Conservation (phyloP, 169 alveolate genomes). For the Eimeria maxima region DNA sequence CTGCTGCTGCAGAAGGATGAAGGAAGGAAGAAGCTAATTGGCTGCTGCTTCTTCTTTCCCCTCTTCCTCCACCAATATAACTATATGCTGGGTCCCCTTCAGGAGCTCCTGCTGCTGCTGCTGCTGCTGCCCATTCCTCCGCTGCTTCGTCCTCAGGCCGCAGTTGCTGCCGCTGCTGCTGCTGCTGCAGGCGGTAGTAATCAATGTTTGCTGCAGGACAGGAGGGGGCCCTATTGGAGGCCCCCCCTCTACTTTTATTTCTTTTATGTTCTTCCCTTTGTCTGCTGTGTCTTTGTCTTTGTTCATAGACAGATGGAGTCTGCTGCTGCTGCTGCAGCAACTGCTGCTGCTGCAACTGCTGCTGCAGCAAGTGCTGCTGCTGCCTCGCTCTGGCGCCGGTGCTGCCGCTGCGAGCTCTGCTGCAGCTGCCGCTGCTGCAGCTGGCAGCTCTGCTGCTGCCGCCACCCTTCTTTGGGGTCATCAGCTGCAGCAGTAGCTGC, state of each 20-base stretch:
- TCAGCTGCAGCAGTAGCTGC: slow-evolving; percentile 20
- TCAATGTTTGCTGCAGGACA: not conserved
- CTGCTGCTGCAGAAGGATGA: too few relatives aligned
- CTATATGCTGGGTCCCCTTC: not conserved
- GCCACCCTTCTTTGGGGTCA: not conserved
- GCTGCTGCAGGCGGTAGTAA: not conserved
- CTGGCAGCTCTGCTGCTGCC: slow-evolving; percentile 36
- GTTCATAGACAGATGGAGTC: not conserved
- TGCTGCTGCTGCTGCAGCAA: slow-evolving; percentile 12
- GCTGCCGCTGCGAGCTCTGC: slow-evolving; percentile 25
- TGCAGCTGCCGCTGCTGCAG: slow-evolving; percentile 41
- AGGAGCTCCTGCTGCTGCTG: slow-evolving; percentile 6
- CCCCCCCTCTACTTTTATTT: not conserved
- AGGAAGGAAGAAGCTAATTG: too few relatives aligned
- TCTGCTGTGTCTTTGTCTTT: not conserved
- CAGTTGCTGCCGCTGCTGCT: slow-evolving; percentile 35
- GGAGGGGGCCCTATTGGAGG: not conserved
- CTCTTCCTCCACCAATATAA: too few relatives aligned
- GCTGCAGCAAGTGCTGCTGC: not conserved
- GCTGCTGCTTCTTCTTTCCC: too few relatives aligned
- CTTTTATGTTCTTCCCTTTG: not conserved
- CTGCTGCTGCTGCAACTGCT: not conserved
- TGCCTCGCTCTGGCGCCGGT: not conserved
- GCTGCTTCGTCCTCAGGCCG: not conserved
- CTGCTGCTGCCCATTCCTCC: not conserved